phyloP scores from a whole-genome alignment of 202 grass and related monocot genomes.

The Hordeum pubiflorum region DNA sequence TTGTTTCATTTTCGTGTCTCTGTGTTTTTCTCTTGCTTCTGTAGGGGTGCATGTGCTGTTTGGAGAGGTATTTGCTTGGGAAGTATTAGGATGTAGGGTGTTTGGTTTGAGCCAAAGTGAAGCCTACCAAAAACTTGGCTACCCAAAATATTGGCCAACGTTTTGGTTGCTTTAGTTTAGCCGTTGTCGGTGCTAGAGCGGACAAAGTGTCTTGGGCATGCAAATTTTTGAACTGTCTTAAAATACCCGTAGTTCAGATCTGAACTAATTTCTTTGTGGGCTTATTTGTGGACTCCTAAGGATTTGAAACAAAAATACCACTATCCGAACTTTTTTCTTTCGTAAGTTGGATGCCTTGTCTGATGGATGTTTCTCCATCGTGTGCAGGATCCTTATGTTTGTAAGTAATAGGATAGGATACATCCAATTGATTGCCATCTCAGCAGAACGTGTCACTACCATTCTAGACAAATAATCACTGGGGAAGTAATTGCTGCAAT shows the following conservation, averaged over 20 bases:
- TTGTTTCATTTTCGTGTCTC: too few relatives aligned
- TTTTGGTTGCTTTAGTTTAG: neutral
- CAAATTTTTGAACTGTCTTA: neutral
- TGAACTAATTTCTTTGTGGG: too few relatives aligned
- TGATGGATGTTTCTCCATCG: neutral
- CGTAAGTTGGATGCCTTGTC: neutral
- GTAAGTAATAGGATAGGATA: neutral
- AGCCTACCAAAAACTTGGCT: neutral
- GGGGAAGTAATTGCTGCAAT: neutral
- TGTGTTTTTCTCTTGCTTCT: too few relatives aligned
- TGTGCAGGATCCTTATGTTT: neutral
- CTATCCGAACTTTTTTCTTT: neutral
- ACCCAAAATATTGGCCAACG: neutral
- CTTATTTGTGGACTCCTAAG: neutral
- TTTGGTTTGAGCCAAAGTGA: neutral
- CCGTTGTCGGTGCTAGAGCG: neutral
- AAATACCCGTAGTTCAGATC: neutral
- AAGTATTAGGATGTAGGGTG: neutral
- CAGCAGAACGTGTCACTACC: neutral
- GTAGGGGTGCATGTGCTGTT: too few relatives aligned
- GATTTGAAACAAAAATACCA: neutral
- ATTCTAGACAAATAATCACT: neutral
- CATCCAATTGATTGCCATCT: neutral
- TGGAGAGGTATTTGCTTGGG: too few relatives aligned
- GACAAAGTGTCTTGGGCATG: neutral